phyloP scores from a whole-genome alignment of 148 eudicot species.

The Fallopia convolvulus region DNA sequence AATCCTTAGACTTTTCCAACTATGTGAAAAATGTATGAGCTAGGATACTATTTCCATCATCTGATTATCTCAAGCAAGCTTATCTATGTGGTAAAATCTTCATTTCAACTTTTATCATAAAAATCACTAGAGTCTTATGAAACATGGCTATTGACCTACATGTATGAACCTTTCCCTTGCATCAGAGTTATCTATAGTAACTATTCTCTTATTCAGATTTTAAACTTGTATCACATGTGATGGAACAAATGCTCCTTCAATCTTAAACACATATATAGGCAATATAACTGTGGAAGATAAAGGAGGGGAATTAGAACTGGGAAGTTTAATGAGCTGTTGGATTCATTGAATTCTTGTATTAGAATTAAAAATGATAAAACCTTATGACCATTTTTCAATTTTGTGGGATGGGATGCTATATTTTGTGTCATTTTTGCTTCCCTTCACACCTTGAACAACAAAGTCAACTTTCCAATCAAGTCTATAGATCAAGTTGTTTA shows the following conservation, averaged over 20 bases:
- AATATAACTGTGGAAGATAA: neutral
- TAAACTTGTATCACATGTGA: neutral
- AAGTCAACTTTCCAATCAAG: neutral
- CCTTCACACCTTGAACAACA: neutral
- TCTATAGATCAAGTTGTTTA: neutral
- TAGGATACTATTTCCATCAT: neutral
- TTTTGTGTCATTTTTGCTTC: neutral
- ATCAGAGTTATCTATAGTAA: neutral
- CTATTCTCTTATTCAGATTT: neutral
- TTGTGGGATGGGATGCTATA: neutral
- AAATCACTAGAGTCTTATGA: neutral
- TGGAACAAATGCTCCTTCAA: neutral
- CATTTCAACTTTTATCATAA: neutral
- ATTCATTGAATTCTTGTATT: neutral
- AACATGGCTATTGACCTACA: neutral
- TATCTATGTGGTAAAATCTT: neutral
- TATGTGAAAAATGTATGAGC: neutral
- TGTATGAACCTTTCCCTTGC: neutral
- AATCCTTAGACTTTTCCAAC: neutral
- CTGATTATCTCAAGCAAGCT: neutral
- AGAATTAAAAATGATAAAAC: neutral
- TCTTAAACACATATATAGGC: neutral
- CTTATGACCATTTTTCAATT: neutral
- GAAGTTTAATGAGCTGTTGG: neutral
- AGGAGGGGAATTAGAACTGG: neutral